Evolutionary conservation across 768 basidiomycete species (phyloP).

Genomic region (Lactarius evosmus): DNA sequence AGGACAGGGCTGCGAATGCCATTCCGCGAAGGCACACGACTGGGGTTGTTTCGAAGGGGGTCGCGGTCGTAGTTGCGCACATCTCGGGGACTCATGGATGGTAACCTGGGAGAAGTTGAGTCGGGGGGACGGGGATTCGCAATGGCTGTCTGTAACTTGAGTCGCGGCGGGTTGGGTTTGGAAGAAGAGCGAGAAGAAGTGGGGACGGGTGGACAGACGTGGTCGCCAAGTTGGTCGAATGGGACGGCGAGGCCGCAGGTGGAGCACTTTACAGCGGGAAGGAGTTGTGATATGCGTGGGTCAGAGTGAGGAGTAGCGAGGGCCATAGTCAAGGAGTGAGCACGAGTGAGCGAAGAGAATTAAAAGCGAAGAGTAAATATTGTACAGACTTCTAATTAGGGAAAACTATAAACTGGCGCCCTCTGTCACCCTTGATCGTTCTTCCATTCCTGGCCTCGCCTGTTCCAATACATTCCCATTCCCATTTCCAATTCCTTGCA

Average conservation of each 20-base stretch:
- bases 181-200: constrained; percentile 40
- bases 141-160: constrained; percentile 1
- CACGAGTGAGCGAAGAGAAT: constrained; percentile 2
- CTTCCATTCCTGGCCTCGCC: background rate
- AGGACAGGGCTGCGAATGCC: constrained; percentile 8
- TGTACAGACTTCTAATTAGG: background rate
- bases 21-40: constrained; percentile 5
- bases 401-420: background rate
- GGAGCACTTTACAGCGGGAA: constrained; percentile 85
- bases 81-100: constrained; percentile 1
- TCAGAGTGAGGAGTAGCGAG: constrained; percentile 23
- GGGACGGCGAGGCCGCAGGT: constrained; percentile 69
- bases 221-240: constrained; percentile 70
- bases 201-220: constrained; percentile 59
- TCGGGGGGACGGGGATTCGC: background rate
- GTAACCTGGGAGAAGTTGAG: background rate
- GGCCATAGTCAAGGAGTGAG: constrained; percentile 31
- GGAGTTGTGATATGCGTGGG: constrained; percentile 53
- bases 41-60: background rate
- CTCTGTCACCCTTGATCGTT: background rate
- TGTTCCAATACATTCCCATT: background rate
- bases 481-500: background rate
- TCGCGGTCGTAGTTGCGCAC: background rate
- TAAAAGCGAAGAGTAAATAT: constrained; percentile 9
- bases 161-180: constrained; percentile 34